Base-by-base conservation (phyloP, 2,329 filamentous ascomycete species). In the Verticillium zaregamsianum region DNA sequence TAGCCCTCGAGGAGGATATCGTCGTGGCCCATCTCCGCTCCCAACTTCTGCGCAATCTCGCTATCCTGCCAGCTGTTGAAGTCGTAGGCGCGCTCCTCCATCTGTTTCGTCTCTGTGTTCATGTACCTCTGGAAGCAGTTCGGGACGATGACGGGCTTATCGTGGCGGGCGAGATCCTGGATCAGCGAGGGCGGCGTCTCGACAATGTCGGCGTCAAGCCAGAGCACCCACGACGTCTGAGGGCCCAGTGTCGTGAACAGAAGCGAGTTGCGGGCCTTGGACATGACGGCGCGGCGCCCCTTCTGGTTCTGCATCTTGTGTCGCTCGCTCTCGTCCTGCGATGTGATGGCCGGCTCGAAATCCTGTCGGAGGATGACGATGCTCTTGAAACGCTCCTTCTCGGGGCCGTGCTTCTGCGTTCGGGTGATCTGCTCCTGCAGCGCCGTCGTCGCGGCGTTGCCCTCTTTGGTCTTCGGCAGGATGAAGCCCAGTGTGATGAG, bases 31-130 rank as follows among this genome's bases (percentile, higher is more conserved):
- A 99, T 93, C 69, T 87, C 87, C 12, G 83, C 79, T 2, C 86
- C 93, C 65, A 99, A 79, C 39, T 90, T 83, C 71, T 89, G 84
- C 1, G 95, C 94, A 2, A 84, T 89, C 1, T 89, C 84, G 72
- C 91, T 96, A 73, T 99, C 95, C 70, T 94, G 88, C 95, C 95
- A 99, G 73, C 91, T 96, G 79, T 99, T 99, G 82, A 89, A 98
- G 78, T 99, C 95, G 74, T 99, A 99, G 0, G 93, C 88, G 5
- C 95, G 87, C 71, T 94, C 87, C 54, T 88, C 86, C 79, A 86
- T 85, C 66, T 86, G 82, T 70, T 90, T 89, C 59, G 85, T 88
- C 15, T 90, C 83, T 1, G 80, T 69, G 65, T 97, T 89, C 56
- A 84, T 85, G 77, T 86, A 98, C 65, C 90, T 83, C 78, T 99